Percentiles rank a stretch among this genome's conserved stretches.
These are phyloP conservation scores for Coriaria nepalensis DNA, from an alignment of 306 rosid genomes.

Conservation along the genomic window DNA sequence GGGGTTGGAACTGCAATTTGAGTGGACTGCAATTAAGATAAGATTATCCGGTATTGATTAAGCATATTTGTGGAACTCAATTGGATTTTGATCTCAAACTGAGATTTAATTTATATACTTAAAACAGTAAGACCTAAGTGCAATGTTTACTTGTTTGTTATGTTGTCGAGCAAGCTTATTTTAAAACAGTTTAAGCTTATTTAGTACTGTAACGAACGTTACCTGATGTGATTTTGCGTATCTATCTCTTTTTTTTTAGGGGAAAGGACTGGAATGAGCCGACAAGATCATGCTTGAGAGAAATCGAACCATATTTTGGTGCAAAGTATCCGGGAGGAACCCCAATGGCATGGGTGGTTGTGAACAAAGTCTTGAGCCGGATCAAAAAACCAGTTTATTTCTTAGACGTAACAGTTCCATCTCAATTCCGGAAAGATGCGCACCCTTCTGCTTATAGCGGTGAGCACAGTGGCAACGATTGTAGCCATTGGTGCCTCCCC, in stretches of 20 bases:
- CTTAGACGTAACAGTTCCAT: conserved; percentile 60
- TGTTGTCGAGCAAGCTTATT: too few relatives aligned
- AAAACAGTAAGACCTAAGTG: too few relatives aligned
- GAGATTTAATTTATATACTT: too few relatives aligned
- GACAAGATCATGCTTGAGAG: conserved; percentile 51
- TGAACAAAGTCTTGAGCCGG: conserved; percentile 59
- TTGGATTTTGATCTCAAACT: too few relatives aligned
- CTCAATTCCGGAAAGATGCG: conserved; percentile 76
- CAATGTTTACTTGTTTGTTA: too few relatives aligned
- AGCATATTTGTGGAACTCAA: too few relatives aligned
- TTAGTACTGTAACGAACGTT: too few relatives aligned
- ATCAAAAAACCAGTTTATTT: conserved; percentile 56
- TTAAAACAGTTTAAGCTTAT: too few relatives aligned
- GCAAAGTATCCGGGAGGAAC: conserved; percentile 71
- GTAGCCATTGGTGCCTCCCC: conserved; percentile 98
- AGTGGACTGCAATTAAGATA: too few relatives aligned
- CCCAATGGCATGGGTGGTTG: conserved; percentile 70
- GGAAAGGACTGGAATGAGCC: conserved; percentile 88
- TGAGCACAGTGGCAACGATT: conserved; percentile 35
- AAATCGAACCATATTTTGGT: conserved; percentile 53
- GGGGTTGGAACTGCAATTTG: too few relatives aligned
- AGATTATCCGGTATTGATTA: too few relatives aligned
- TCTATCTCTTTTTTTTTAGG: conserved; percentile 24
- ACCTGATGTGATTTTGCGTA: too few relatives aligned
- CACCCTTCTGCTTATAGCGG: conserved; percentile 70